Conservation (phyloP, 2,329 filamentous ascomycete genomes). For the Paecilomyces fulvus region DNA sequence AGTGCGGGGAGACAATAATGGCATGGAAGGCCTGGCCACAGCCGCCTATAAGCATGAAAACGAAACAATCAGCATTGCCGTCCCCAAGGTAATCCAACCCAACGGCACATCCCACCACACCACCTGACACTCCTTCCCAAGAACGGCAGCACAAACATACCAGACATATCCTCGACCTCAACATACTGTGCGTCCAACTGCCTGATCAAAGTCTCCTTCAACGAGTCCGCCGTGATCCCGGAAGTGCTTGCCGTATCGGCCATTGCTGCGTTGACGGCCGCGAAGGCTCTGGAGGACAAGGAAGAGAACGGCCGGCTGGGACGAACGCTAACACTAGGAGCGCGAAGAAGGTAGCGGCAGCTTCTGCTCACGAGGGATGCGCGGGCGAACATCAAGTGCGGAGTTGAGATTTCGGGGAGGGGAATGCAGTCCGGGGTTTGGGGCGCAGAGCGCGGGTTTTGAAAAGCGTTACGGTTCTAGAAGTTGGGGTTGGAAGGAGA, state of each 20-base stretch:
- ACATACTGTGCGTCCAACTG: constrained; percentile 69
- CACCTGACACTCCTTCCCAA: neutral
- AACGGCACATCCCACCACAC: neutral
- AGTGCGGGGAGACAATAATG: constrained; percentile 61
- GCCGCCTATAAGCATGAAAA: constrained; percentile 44
- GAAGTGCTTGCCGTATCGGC: constrained; percentile 43
- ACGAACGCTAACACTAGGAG: constrained; percentile 3
- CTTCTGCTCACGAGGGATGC: constrained; percentile 29
- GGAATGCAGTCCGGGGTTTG: neutral
- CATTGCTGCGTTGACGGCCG: constrained; percentile 30
- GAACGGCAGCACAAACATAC: constrained; percentile 41
- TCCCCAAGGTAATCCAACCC: neutral
- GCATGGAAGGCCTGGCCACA: constrained; percentile 65
- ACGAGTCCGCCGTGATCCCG: constrained; percentile 62
- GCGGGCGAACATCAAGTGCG: constrained; percentile 30
- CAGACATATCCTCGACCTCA: constrained; percentile 85
- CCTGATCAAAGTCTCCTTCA: constrained; percentile 60
- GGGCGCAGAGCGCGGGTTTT: neutral
- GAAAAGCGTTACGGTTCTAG: neutral
- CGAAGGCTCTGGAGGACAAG: constrained; percentile 24
- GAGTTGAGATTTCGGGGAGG: neutral
- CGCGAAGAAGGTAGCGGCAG: constrained; percentile 30
- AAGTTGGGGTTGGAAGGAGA: neutral
- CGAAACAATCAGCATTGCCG: neutral
- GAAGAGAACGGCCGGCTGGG: constrained; percentile 21